These are phyloP conservation scores for Haplosporangium sp. DNA, from an alignment of 371 early-diverging fungal genomes.

Conservation along the genomic window DNA sequence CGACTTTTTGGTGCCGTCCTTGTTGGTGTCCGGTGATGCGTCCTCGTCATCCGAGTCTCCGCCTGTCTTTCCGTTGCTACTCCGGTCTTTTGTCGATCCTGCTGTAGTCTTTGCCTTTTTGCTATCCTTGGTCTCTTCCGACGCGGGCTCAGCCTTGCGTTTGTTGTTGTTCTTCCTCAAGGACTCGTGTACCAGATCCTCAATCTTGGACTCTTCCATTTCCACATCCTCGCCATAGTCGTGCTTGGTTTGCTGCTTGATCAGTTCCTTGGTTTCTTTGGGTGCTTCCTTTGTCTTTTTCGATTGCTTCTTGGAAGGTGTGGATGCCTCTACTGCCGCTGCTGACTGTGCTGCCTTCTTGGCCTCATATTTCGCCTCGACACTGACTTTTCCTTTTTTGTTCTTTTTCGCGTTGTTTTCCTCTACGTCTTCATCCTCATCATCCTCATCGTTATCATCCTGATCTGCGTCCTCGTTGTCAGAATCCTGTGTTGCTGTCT, in stretches of 20 bases:
- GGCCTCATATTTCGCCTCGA: slow-evolving; percentile 57
- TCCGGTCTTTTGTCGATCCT: slow-evolving; percentile 14
- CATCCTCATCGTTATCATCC: slow-evolving; percentile 29
- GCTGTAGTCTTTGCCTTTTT: slow-evolving; percentile 45
- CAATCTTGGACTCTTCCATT: slow-evolving; percentile 49
- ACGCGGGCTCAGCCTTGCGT: slow-evolving; percentile 34
- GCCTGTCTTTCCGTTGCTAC: not conserved
- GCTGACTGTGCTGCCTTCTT: slow-evolving; percentile 37
- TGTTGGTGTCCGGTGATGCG: slow-evolving; percentile 29
- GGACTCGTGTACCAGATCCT: slow-evolving; percentile 51
- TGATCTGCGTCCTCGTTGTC: slow-evolving; percentile 1
- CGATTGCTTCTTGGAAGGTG: slow-evolving; percentile 30
- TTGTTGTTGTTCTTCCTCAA: slow-evolving; percentile 42
- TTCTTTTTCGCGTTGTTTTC: slow-evolving; percentile 13
- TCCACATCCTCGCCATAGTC: slow-evolving; percentile 49
- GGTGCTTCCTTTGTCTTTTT: slow-evolving; percentile 37
- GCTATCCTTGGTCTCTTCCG: slow-evolving; percentile 18
- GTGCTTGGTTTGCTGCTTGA: slow-evolving; percentile 44
- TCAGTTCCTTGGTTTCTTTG: slow-evolving; percentile 37
- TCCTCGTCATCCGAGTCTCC: slow-evolving; percentile 35
- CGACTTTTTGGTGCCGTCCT: slow-evolving; percentile 47
- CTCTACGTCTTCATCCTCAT: slow-evolving; percentile 11
- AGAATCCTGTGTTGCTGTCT: slow-evolving; percentile 29
- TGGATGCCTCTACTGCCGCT: slow-evolving; percentile 5
- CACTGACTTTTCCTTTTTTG: slow-evolving; percentile 44